Conservation (phyloP, 257 asterid species). For the Gentiana macrophylla region DNA sequence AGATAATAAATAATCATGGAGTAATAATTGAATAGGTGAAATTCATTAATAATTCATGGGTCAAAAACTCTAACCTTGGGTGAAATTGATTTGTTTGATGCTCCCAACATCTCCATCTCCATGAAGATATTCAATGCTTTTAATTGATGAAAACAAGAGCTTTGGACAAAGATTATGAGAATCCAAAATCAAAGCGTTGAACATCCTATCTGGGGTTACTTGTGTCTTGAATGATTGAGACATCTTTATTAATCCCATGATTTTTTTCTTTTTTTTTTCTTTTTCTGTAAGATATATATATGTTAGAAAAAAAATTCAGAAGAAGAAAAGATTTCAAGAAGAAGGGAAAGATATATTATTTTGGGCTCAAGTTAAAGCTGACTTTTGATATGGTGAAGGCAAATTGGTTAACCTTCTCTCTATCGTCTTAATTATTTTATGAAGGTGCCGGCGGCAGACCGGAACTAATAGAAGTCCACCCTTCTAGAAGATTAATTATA, state of each 20-base stretch:
- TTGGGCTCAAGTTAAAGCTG: no score
- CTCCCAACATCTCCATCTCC: slow-evolving; percentile 27
- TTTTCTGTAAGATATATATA: neutral
- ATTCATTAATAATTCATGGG: no score
- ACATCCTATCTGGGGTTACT: slow-evolving; percentile 22
- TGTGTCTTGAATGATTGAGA: slow-evolving; percentile 40
- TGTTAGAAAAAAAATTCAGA: no score
- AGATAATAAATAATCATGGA: neutral
- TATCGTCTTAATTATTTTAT: no score
- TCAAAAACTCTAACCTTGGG: slow-evolving; percentile 17
- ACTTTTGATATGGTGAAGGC: no score
- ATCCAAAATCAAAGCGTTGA: slow-evolving; percentile 26
- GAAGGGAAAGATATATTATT: no score
- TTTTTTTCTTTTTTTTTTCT: neutral
- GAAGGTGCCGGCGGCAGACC: no score
- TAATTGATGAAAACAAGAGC: slow-evolving; percentile 25
- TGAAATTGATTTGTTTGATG: slow-evolving; percentile 25
- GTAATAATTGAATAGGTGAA: no score
- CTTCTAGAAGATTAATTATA: no score
- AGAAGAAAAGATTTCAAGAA: no score
- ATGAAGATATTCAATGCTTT: slow-evolving; percentile 16
- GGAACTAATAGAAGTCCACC: no score
- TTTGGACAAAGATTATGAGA: slow-evolving; percentile 29
- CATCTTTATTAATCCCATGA: slow-evolving; percentile 34
- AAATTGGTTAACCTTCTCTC: no score